These are phyloP conservation scores for Fusarium ramigenum DNA, from an alignment of 2,329 filamentous ascomycete species.

Conservation along the genomic window DNA sequence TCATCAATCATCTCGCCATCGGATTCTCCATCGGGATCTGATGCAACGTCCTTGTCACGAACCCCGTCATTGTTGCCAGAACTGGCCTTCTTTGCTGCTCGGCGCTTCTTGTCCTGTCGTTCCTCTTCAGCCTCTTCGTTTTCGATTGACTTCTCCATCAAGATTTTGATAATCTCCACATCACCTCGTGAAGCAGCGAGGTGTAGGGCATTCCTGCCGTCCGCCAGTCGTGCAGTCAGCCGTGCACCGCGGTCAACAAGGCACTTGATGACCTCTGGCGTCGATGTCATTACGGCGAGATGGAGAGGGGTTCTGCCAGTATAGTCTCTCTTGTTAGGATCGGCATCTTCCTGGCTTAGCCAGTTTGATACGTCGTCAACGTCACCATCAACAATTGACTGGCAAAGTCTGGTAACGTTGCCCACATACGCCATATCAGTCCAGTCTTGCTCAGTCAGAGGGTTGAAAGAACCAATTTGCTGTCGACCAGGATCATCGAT, in stretches of 20 bases:
- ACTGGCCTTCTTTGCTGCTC: conserved; percentile 42
- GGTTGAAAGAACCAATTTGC: conserved; percentile 76
- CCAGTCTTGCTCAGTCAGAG: conserved; percentile 84
- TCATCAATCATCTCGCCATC: conserved; percentile 59
- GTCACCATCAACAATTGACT: conserved; percentile 81
- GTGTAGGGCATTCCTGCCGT: conserved; percentile 85
- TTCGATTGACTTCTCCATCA: conserved; percentile 77
- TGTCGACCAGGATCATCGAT: conserved; percentile 85
- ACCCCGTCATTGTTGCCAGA: conserved; percentile 1
- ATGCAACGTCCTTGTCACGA: not conserved
- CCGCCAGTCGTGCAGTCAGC: conserved; percentile 77
- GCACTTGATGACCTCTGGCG: conserved; percentile 73
- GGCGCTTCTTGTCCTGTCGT: conserved; percentile 61
- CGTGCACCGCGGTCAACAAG: conserved; percentile 78
- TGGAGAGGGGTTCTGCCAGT: conserved; percentile 83
- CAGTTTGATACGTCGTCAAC: conserved; percentile 76
- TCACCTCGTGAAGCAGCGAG: conserved; percentile 77
- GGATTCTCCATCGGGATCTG: conserved; percentile 39
- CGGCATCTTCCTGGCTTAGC: conserved; percentile 71
- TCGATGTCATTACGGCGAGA: conserved; percentile 75
- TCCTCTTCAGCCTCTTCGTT: conserved; percentile 76
- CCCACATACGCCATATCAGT: conserved; percentile 92
- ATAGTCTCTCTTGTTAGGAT: conserved; percentile 79
- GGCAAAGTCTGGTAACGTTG: conserved; percentile 79
- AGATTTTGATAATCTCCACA: conserved; percentile 72